phyloP scores from a whole-genome alignment of 2,329 filamentous ascomycete species.

The Cytospora piceicola region DNA sequence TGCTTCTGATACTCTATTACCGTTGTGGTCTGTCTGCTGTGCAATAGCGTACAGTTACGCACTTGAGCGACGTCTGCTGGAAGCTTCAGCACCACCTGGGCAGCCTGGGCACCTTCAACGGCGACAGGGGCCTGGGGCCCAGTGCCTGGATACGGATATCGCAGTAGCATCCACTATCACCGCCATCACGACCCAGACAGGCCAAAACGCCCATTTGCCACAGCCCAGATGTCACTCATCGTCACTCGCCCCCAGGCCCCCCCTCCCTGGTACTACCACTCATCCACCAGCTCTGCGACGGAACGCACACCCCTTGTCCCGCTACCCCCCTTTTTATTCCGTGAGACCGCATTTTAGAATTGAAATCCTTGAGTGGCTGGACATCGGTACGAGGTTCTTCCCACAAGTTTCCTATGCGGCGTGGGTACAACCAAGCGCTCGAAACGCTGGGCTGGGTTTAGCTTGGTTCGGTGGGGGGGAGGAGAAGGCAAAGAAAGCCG shows the following conservation, averaged over 20 bases:
- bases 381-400: conserved; percentile 8
- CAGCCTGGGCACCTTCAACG: too few relatives aligned
- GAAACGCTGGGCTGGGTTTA: conserved; percentile 25
- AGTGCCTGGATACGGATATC: not conserved
- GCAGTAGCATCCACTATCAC: not conserved
- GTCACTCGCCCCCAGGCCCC: not conserved
- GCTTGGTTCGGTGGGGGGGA: conserved; percentile 25
- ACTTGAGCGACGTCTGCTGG: not conserved
- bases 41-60: not conserved
- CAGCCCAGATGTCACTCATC: conserved; percentile 1
- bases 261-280: conserved; percentile 11
- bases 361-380: conserved; percentile 16
- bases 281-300: conserved; percentile 2
- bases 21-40: not conserved
- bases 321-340: conserved; percentile 8
- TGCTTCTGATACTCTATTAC: not conserved
- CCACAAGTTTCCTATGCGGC: conserved; percentile 11
- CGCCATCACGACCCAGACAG: not conserved
- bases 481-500: conserved; percentile 18
- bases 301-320: conserved; percentile 11
- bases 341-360: conserved; percentile 10
- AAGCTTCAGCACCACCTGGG: not conserved
- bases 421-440: conserved; percentile 21
- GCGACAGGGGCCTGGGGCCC: not conserved
- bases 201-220: not conserved